Base-by-base conservation (phyloP, 805 yeast species). In the Cyberlindnera americana region DNA sequence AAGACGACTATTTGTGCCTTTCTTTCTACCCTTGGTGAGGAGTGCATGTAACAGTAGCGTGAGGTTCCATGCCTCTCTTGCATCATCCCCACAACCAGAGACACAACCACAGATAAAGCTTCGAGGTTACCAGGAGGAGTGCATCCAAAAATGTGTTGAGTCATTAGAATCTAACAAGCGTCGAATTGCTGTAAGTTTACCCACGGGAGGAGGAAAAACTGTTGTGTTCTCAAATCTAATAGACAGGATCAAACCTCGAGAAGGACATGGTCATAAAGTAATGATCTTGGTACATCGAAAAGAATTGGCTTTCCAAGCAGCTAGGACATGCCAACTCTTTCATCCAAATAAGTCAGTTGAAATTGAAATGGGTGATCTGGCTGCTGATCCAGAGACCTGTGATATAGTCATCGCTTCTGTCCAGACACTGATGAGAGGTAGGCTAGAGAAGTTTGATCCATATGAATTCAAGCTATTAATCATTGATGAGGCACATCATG, bases 171-270 rank as follows among this genome's bases (percentile, higher is more conserved):
- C 49, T 3, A 80, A 81, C 1, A 50, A 60, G 2, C 60, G 69
- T 15, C 66, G 93, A 34, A 74, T 88, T 0, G 96, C 91, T 0
- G 89, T 88, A 2, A 83, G 88, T 21, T 60, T 90, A 27, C 95
- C 96, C 12, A 91, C 98, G 0, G 98, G 98, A 0, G 93, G 95
- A 11, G 98, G 98, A 5, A 90, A 90, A 53, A 90, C 97, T 0
- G 87, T 88, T 11, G 78, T 86, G 2, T 83, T 87, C 55, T 60
- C 84, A 0, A 73, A 73, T 47, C 49, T 83, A 29, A 73, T 83
- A 3, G 71, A 76, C 0, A 54, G 63, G 23, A 58, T 77, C 6
- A 44, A 53, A 29, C 69, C 73, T 0, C 31, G 44, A 4, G 38
- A 49, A 0, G 57, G 59, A 0, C 46, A 48, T 3, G 68, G 70